phyloP scores from a whole-genome alignment of 768 basidiomycete genomes.

The Collybiopsis luxurians region DNA sequence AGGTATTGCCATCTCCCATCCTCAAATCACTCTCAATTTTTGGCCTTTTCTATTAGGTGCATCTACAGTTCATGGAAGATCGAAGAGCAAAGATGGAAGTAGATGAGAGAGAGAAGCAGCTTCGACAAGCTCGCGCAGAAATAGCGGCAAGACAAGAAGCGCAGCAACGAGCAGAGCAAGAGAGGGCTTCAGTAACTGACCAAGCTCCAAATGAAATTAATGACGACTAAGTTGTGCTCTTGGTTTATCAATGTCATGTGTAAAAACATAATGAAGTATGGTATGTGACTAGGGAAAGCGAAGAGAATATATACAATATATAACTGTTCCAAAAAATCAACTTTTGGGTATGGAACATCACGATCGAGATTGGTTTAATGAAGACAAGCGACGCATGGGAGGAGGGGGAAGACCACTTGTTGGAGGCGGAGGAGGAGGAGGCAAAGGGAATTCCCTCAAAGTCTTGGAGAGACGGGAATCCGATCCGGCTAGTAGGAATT shows the following conservation, averaged over 20 bases:
- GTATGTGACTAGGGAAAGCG: too few species aligned
- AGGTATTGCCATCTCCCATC: conserved; percentile 35
- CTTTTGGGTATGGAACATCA: background rate
- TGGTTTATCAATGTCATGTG: too few species aligned
- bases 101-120: conserved; percentile 60
- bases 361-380: background rate
- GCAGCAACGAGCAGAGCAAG: conserved; percentile 10
- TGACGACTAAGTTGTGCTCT: too few species aligned
- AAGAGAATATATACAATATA: too few species aligned
- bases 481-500: background rate
- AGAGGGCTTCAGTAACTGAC: too few species aligned
- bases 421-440: conserved; percentile 26
- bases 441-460: conserved; percentile 35
- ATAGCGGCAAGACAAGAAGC: conserved; percentile 19
- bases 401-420: conserved; percentile 2
- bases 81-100: conserved; percentile 52
- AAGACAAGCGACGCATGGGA: background rate
- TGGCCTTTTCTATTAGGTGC: conserved; percentile 41
- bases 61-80: conserved; percentile 77
- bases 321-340: too few species aligned
- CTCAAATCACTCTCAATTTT: background rate
- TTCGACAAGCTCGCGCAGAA: conserved; percentile 38
- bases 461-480: conserved; percentile 16
- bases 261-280: background rate
- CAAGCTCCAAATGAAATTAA: too few species aligned